phyloP scores from a whole-genome alignment of 441 rosid genomes.

The Croton setiger region DNA sequence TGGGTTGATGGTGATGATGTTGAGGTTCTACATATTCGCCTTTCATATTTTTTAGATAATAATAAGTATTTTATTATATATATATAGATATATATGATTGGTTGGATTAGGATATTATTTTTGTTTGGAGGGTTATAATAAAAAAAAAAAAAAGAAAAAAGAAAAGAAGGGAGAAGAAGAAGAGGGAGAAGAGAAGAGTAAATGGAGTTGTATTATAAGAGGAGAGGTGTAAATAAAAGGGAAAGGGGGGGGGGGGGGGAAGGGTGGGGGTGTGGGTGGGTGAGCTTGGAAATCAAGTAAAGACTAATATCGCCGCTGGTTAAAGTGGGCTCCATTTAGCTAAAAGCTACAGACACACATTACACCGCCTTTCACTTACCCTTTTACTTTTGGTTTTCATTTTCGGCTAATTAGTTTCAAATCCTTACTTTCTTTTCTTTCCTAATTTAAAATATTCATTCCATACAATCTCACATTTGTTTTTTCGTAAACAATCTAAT shows the following conservation, averaged over 20 bases:
- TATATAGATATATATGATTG: constrained; percentile 3
- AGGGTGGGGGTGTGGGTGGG: constrained; percentile 16
- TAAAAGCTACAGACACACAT: too few species aligned
- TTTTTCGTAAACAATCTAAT: too few species aligned
- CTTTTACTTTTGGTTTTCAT: too few species aligned
- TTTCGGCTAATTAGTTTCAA: not conserved
- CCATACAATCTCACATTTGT: too few species aligned
- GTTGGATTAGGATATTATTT: not conserved
- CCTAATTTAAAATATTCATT: too few species aligned
- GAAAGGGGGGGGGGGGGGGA: not conserved
- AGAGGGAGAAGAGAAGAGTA: not conserved
- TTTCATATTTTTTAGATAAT: constrained; percentile 36
- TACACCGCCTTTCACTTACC: too few species aligned
- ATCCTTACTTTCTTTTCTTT: too few species aligned
- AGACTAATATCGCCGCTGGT: constrained; percentile 43
- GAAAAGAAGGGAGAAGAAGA: not conserved
- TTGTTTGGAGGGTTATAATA: not conserved
- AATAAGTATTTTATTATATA: too few species aligned
- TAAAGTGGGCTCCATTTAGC: constrained; percentile 19
- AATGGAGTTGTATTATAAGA: too few species aligned
- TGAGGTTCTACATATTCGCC: constrained; percentile 49
- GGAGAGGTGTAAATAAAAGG: not conserved
- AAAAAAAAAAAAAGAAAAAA: not conserved
- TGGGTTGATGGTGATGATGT: constrained; percentile 11
- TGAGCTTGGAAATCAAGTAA: constrained; percentile 46